These are phyloP conservation scores for Galeopsis tetrahit DNA, from an alignment of 257 asterid genomes.

Conservation along the genomic window DNA sequence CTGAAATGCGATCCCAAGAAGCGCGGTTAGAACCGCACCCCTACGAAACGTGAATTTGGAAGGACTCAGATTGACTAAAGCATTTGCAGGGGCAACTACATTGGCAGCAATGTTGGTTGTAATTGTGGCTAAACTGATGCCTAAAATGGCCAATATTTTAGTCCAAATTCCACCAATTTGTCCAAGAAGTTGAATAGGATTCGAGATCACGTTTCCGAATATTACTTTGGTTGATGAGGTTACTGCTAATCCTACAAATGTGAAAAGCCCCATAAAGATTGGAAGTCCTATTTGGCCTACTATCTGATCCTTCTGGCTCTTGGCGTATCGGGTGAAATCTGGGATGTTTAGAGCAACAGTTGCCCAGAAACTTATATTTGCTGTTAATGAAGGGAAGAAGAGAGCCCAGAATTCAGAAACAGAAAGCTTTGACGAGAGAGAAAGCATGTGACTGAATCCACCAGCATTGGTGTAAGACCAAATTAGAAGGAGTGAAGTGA, in stretches of 20 bases:
- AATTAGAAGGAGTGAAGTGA: constrained; percentile 58
- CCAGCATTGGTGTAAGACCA: constrained; percentile 83
- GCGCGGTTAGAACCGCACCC: constrained; percentile 75
- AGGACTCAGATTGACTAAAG: constrained; percentile 80
- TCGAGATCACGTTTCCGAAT: constrained; percentile 70
- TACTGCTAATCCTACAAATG: constrained; percentile 93
- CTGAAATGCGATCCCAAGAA: constrained; percentile 78
- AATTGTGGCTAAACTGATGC: constrained; percentile 74
- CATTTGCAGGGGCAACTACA: constrained; percentile 94
- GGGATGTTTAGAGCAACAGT: constrained; percentile 83
- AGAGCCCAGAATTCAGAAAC: constrained; percentile 72
- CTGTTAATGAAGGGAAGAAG: constrained; percentile 85
- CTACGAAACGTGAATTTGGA: constrained; percentile 63
- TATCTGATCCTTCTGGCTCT: constrained; percentile 68
- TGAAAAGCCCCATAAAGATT: constrained; percentile 81
- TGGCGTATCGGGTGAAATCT: constrained; percentile 86
- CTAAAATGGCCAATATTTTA: constrained; percentile 64
- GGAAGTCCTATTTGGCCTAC: constrained; percentile 83
- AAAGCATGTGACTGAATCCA: constrained; percentile 78
- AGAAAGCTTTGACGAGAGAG: constrained; percentile 69
- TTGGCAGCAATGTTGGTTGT: constrained; percentile 97
- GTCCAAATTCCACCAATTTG: constrained; percentile 76
- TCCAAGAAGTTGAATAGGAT: constrained; percentile 75
- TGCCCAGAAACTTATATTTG: constrained; percentile 96
- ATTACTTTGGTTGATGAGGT: constrained; percentile 83